These are phyloP conservation scores for Paratinospora sagittata DNA, from an alignment of 164 flowering plant species.

Conservation along the genomic window DNA sequence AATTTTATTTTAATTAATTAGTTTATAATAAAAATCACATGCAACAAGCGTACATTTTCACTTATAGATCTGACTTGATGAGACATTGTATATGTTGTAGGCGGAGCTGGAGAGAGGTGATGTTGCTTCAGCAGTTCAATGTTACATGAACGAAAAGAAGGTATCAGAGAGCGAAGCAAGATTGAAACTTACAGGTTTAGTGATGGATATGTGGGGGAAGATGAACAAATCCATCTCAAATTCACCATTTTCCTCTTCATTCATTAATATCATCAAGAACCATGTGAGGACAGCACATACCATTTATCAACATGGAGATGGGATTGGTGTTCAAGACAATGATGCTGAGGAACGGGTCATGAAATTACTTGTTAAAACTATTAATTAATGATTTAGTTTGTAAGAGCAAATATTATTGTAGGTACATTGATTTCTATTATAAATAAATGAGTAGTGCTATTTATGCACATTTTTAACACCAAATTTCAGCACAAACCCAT, in stretches of 20 bases:
- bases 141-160: slow-evolving; percentile 5
- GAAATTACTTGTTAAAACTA: slow-evolving; percentile 5
- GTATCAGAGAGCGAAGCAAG: slow-evolving; percentile 1
- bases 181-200: background rate
- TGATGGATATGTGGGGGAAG: slow-evolving; percentile 12
- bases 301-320: slow-evolving; percentile 17
- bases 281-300: background rate
- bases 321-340: slow-evolving; percentile 15
- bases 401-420: too few species aligned
- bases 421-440: too few species aligned
- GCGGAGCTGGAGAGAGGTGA: slow-evolving; percentile 14
- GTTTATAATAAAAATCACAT: too few species aligned
- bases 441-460: too few species aligned
- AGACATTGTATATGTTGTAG: too few species aligned
- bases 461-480: too few species aligned
- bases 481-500: too few species aligned
- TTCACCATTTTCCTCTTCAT: slow-evolving; percentile 9
- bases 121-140: slow-evolving; percentile 7
- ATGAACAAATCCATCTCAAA: background rate
- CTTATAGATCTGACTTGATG: too few species aligned
- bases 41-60: too few species aligned
- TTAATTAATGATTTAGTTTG: too few species aligned
- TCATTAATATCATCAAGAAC: slow-evolving; percentile 6
- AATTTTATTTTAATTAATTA: too few species aligned
- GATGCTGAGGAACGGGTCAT: slow-evolving; percentile 5